Evolutionary conservation across 768 basidiomycete genomes (phyloP).

Genomic region (Daedaleopsis sinensis): DNA sequence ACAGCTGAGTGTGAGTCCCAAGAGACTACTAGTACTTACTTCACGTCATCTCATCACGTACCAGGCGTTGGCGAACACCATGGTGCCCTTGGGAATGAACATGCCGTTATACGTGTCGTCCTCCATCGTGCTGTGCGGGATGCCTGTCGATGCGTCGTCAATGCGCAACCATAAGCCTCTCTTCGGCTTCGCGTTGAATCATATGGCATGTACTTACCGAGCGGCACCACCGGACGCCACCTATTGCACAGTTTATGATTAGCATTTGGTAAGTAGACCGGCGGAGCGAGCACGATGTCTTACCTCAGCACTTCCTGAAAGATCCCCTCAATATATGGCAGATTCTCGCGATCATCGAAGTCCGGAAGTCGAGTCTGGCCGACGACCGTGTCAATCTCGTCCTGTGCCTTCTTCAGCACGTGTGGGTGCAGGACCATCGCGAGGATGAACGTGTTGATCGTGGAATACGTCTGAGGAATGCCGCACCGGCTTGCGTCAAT

Average conservation of each 20-base stretch:
- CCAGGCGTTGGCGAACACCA: slow-evolving; percentile 27
- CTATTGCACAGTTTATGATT: background rate
- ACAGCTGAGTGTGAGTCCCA: background rate
- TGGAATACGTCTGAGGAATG: slow-evolving; percentile 14
- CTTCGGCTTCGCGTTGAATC: background rate
- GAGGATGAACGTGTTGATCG: slow-evolving; percentile 21
- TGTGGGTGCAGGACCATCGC: slow-evolving; percentile 19
- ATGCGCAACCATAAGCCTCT: background rate
- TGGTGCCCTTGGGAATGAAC: slow-evolving; percentile 29
- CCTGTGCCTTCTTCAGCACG: slow-evolving; percentile 15
- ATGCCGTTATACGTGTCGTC: slow-evolving; percentile 31
- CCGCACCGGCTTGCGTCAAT: no score
- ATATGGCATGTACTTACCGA: background rate
- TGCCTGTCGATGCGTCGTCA: slow-evolving; percentile 5
- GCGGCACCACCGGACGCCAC: slow-evolving; percentile 7
- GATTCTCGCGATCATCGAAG: slow-evolving; percentile 19
- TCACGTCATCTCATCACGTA: slow-evolving; percentile 1
- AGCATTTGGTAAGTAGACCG: background rate
- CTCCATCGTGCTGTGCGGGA: slow-evolving; percentile 26
- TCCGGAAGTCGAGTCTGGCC: slow-evolving; percentile 15
- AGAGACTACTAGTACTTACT: background rate
- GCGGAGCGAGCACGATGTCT: background rate
- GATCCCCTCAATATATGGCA: slow-evolving; percentile 19
- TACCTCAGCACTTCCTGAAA: slow-evolving; percentile 13
- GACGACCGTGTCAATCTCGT: slow-evolving; percentile 16